These are phyloP conservation scores for Seminavis robusta DNA, from an alignment of 108 stramenopile species.

Conservation along the genomic window DNA sequence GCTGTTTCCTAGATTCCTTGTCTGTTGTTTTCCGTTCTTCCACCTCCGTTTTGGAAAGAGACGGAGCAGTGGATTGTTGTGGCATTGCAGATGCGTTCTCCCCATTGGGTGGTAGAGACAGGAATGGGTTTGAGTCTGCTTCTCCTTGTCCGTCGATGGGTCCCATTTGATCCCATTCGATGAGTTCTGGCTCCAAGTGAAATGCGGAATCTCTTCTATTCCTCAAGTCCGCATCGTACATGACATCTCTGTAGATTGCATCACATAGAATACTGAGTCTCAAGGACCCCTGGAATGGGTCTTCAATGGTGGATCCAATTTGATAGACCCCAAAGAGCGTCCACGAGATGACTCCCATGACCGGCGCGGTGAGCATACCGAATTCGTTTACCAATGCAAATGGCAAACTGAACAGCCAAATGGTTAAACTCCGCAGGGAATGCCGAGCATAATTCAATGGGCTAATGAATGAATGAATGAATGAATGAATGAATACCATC, in stretches of 20 bases:
- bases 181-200: not conserved
- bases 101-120: not conserved
- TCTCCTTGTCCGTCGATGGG: not conserved
- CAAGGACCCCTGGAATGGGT: slow-evolving; percentile 82
- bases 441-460: slow-evolving; percentile 89
- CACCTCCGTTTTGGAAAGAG: too few species aligned
- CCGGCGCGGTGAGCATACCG: slow-evolving; percentile 72
- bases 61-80: too few species aligned
- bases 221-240: slow-evolving; percentile 7
- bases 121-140: not conserved
- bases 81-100: too few species aligned
- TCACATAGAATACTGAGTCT: slow-evolving; percentile 58
- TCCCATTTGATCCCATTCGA: not conserved
- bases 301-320: slow-evolving; percentile 88
- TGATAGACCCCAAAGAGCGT: slow-evolving; percentile 88
- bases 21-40: too few species aligned
- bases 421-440: slow-evolving; percentile 71
- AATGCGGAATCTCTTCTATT: too few species aligned
- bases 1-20: too few species aligned
- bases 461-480: too few species aligned
- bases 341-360: slow-evolving; percentile 79
- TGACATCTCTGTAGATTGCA: slow-evolving; percentile 56
- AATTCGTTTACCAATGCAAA: slow-evolving; percentile 75
- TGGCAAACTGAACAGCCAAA: slow-evolving; percentile 83
- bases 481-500: too few species aligned